Percentiles rank a stretch among this genome's conserved stretches.
These are phyloP conservation scores for Salix brachista DNA, from an alignment of 345 rosid species.

Conservation along the genomic window DNA sequence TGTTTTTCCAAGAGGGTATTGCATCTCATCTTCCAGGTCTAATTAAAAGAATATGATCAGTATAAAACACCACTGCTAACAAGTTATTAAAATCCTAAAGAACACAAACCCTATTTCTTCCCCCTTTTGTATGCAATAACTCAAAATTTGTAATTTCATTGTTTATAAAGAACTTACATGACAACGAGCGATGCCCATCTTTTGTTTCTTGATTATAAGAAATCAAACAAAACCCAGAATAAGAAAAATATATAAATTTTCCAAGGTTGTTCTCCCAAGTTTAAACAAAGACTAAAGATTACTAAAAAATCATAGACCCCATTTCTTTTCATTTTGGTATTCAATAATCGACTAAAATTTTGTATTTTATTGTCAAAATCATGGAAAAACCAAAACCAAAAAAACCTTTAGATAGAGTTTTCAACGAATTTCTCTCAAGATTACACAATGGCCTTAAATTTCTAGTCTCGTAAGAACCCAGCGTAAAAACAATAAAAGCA, in stretches of 20 bases:
- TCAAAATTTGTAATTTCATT: background rate
- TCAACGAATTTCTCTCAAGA: background rate
- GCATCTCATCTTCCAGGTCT: background rate
- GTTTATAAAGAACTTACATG: background rate
- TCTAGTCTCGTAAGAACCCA: background rate
- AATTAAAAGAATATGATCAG: background rate
- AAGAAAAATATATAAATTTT: background rate
- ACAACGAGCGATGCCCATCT: background rate
- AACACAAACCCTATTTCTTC: background rate
- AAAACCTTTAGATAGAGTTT: background rate
- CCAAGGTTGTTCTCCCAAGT: background rate
- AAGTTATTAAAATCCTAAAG: background rate
- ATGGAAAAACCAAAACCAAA: background rate
- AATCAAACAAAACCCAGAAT: background rate
- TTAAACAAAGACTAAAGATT: background rate
- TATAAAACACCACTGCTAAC: background rate
- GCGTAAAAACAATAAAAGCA: background rate
- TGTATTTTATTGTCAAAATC: background rate
- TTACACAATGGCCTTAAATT: background rate
- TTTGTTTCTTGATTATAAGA: background rate
- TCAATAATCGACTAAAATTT: background rate
- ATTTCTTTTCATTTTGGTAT: background rate
- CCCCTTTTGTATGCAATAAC: background rate
- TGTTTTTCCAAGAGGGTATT: background rate
- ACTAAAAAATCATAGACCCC: background rate